Percentiles rank a stretch among this genome's conserved stretches.
Evolutionary conservation across 768 basidiomycete genomes (phyloP).

Genomic region (Leucocoprinus sp.): DNA sequence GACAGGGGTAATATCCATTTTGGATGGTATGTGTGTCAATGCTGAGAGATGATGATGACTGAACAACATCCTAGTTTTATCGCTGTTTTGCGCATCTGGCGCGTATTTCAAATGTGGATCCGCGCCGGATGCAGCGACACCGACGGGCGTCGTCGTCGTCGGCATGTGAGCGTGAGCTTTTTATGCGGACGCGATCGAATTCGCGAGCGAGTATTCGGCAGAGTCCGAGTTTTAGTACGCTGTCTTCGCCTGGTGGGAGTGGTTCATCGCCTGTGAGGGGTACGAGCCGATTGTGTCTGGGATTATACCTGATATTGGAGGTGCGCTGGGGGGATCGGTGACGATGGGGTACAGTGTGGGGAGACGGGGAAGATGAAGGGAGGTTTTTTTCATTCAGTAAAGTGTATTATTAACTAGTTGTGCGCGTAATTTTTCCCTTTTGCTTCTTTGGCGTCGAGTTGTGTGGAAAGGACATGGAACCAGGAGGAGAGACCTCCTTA

Average conservation of each 20-base stretch:
- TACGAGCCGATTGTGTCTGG: constrained; percentile 14
- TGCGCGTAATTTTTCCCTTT: too few relatives aligned
- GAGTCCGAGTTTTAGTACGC: constrained; percentile 22
- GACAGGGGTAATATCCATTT: constrained; percentile 73
- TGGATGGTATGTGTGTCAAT: constrained; percentile 51
- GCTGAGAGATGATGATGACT: not conserved
- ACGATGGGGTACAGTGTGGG: constrained; percentile 9
- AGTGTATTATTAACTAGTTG: not conserved
- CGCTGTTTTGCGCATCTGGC: constrained; percentile 71
- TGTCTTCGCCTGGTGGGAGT: constrained; percentile 11
- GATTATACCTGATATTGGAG: constrained; percentile 19
- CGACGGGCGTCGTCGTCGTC: constrained; percentile 72
- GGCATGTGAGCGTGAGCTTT: constrained; percentile 37
- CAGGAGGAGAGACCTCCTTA: too few relatives aligned
- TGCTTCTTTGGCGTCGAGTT: too few relatives aligned
- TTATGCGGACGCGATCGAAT: constrained; percentile 31
- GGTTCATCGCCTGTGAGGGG: not conserved
- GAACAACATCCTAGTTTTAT: constrained; percentile 46
- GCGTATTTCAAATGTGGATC: constrained; percentile 68
- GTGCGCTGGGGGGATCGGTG: constrained; percentile 16
- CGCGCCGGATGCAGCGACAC: constrained; percentile 69
- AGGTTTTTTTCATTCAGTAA: not conserved
- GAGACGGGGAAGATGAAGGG: constrained; percentile 11
- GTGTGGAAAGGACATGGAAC: too few relatives aligned
- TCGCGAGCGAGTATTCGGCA: constrained; percentile 29